phyloP scores from a whole-genome alignment of 108 stramenopile species.

The Nitzschia palea region DNA sequence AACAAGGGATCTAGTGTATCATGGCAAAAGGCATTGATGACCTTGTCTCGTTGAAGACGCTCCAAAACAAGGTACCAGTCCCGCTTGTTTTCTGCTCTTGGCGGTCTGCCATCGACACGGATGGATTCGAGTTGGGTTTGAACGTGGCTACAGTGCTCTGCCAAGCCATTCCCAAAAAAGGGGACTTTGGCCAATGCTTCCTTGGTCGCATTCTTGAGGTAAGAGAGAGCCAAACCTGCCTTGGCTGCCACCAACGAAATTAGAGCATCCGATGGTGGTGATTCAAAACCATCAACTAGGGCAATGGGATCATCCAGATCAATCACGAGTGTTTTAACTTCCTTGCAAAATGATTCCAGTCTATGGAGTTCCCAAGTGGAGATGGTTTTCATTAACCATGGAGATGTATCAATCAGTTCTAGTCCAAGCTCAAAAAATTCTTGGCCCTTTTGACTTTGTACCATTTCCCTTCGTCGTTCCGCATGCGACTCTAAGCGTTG shows the following conservation, averaged over 20 bases:
- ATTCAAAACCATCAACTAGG: constrained; percentile 15
- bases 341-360: constrained; percentile 15
- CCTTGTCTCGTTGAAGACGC: constrained; percentile 21
- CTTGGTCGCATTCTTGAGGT: constrained; percentile 28
- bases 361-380: constrained; percentile 21
- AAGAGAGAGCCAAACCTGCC: constrained; percentile 38
- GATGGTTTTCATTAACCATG: constrained; percentile 45
- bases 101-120: constrained; percentile 20
- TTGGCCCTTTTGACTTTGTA: constrained; percentile 30
- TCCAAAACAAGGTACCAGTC: constrained; percentile 40
- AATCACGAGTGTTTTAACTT: constrained; percentile 13
- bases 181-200: constrained; percentile 42
- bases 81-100: constrained; percentile 19
- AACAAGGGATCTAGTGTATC: not conserved
- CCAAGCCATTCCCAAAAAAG: constrained; percentile 25
- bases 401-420: constrained; percentile 30
- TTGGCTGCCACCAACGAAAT: constrained; percentile 41
- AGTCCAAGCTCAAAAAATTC: constrained; percentile 25
- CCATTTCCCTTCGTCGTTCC: constrained; percentile 21
- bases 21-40: constrained; percentile 1
- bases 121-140: constrained; percentile 29
- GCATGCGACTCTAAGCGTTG: constrained; percentile 4
- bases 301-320: constrained; percentile 17
- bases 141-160: not conserved
- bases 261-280: constrained; percentile 29